Evolutionary conservation across 441 rosid genomes (phyloP), one percentile per base, ranked within the genome.

Genomic region (Eruca vesicaria): DNA sequence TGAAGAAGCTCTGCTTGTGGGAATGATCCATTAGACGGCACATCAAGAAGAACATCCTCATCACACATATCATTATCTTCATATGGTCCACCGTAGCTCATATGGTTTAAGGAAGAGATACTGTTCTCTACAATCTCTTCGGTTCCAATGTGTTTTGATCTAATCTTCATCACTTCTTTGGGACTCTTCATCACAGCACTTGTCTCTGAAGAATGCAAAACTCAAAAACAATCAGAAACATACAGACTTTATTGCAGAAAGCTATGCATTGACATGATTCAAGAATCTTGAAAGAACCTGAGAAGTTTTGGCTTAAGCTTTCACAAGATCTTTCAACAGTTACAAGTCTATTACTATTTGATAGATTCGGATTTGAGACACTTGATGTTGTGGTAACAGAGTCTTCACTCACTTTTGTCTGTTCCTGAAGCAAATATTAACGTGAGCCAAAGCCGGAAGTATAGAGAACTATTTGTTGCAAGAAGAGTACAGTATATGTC

Each of bases 1-100:
- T 78, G 84, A 77, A 96, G 96, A 71, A 96, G 97, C 84, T 96
- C 99, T 58, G 99, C 98, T 80, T 90, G 94, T 57, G 96, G 89
- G 74, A 96, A 96, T 58, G 90, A 91, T 66, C 87, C 80, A 43
- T 89, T 89, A 60, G 88, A 87, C 43, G 99, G 98, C 68, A 93
- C 90, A 35, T 93, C 94, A 78, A 93, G 68, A 76, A 93, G 97
- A 80, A 93, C 83, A 80, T 93, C 96, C 69, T 88, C 90, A 66
- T 91, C 95, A 26, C 85, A 70, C 2, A 86, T 80, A 71, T 89
- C 84, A 83, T 87, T 78, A 33, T 90, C 87, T 75, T 90, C 92
- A 36, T 84, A 77, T 63, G 92, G 78, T 75, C 88, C 79, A 65
- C 90, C 86, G 68, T 90, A 84, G 81, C 87, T 87, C 83, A 89